Conservation (phyloP, 2,329 filamentous ascomycete genomes). For the Trichoderma sp. region DNA sequence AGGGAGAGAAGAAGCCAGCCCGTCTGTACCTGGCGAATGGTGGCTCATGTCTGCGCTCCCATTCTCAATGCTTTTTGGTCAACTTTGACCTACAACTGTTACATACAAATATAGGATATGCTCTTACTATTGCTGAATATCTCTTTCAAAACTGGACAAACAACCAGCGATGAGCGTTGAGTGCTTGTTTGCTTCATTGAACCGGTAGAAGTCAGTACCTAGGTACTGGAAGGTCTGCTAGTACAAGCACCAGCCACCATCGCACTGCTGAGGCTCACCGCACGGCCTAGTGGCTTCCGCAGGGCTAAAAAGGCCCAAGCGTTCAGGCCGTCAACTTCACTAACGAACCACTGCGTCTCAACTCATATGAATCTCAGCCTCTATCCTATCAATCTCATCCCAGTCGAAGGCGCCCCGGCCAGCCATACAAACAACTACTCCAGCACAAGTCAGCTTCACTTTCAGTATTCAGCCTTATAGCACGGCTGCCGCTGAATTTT, state of each 20-base stretch:
- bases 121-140: too few relatives aligned
- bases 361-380: background rate
- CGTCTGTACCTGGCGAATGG: too few relatives aligned
- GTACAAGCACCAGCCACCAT: constrained; percentile 17
- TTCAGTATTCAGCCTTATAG: background rate
- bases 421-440: background rate
- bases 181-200: too few relatives aligned
- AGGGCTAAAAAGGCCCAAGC: constrained; percentile 11
- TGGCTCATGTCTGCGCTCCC: too few relatives aligned
- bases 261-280: background rate
- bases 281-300: constrained; percentile 14
- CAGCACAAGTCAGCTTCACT: background rate
- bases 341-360: constrained; percentile 4
- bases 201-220: too few relatives aligned
- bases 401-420: background rate
- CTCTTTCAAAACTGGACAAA: too few relatives aligned
- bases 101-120: too few relatives aligned
- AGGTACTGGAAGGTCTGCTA: too few relatives aligned
- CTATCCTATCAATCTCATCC: background rate
- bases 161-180: too few relatives aligned
- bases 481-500: background rate
- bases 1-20: background rate
- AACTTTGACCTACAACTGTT: too few relatives aligned
- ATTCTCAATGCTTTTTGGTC: too few relatives aligned
- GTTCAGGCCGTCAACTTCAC: constrained; percentile 7